Conservation (phyloP, 768 basidiomycete genomes). For the Xerocomellus dryophilus region DNA sequence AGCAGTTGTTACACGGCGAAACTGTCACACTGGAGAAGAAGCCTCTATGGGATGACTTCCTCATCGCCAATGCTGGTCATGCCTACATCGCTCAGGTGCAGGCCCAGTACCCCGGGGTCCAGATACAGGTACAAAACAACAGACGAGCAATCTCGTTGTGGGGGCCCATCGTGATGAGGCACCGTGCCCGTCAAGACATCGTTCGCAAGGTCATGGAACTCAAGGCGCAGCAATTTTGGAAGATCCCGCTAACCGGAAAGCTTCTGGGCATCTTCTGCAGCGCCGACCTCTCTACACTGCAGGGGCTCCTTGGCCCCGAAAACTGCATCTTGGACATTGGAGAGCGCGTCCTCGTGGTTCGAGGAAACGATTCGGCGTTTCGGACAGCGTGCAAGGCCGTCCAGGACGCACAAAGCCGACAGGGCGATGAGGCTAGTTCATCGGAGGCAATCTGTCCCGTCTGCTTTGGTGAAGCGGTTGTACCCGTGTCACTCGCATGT, state of each 20-base stretch:
- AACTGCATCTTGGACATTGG: conserved; percentile 51
- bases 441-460: conserved; percentile 54
- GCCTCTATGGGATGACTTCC: conserved; percentile 65
- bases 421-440: conserved; percentile 26
- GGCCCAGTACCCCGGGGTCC: conserved; percentile 35
- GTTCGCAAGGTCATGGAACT: conserved; percentile 46
- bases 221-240: conserved; percentile 39
- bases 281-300: conserved; percentile 44
- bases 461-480: conserved; percentile 56
- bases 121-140: conserved; percentile 40
- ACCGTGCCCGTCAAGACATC: conserved; percentile 42
- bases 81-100: conserved; percentile 47
- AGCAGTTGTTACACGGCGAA: conserved; percentile 62
- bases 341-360: conserved; percentile 45
- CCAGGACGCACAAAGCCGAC: conserved; percentile 35
- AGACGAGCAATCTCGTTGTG: conserved; percentile 53
- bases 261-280: conserved; percentile 47
- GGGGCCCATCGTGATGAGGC: conserved; percentile 45
- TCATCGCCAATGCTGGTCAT: conserved; percentile 41
- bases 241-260: conserved; percentile 46
- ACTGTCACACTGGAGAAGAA: conserved; percentile 49
- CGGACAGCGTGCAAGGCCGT: conserved; percentile 40
- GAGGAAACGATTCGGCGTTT: conserved; percentile 46
- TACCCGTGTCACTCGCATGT: conserved; percentile 55
- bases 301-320: conserved; percentile 50